These are phyloP conservation scores for Salix arbutifolia DNA, from an alignment of 345 rosid species.

Conservation along the genomic window DNA sequence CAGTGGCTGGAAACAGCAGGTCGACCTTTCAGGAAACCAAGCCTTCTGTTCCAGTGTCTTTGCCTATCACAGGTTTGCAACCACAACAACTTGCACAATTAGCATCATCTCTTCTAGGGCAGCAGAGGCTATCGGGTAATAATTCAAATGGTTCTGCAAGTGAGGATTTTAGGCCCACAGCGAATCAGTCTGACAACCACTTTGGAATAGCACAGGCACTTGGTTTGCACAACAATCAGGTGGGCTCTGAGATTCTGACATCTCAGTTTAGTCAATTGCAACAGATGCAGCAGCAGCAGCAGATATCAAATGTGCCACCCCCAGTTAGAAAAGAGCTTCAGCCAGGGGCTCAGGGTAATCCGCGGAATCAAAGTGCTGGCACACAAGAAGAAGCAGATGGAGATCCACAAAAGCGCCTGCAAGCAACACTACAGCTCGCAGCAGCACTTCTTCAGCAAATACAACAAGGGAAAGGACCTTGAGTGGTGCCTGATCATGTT, in stretches of 20 bases:
- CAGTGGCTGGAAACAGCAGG: slow-evolving; percentile 24
- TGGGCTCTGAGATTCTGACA: slow-evolving; percentile 31
- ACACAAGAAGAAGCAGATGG: slow-evolving; percentile 55
- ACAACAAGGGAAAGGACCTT: slow-evolving; percentile 74
- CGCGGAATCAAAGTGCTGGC: slow-evolving; percentile 18
- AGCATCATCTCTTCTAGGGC: slow-evolving; percentile 64
- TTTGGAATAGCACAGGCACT: slow-evolving; percentile 36
- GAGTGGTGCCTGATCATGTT: not conserved
- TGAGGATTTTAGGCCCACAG: slow-evolving; percentile 30
- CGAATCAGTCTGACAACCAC: slow-evolving; percentile 30
- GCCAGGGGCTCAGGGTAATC: slow-evolving; percentile 14
- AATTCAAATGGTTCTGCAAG: slow-evolving; percentile 25
- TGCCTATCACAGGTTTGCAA: slow-evolving; percentile 37
- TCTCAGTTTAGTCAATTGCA: slow-evolving; percentile 48
- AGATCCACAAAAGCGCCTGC: slow-evolving; percentile 84
- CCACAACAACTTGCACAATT: slow-evolving; percentile 71
- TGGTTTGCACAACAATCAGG: slow-evolving; percentile 33
- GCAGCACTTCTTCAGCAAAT: slow-evolving; percentile 96
- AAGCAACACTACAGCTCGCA: slow-evolving; percentile 89
- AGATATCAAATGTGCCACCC: slow-evolving; percentile 25
- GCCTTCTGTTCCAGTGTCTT: slow-evolving; percentile 33
- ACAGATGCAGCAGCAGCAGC: slow-evolving; percentile 43
- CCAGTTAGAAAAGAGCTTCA: slow-evolving; percentile 21
- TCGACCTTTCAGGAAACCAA: slow-evolving; percentile 38
- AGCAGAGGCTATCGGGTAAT: slow-evolving; percentile 46